A percentile compares a stretch with the other conserved stretches of the same genome.
Evolutionary conservation across 495 filamentous ascomycete species (phyloP).

Genomic region (Stereocaulon alpinum): DNA sequence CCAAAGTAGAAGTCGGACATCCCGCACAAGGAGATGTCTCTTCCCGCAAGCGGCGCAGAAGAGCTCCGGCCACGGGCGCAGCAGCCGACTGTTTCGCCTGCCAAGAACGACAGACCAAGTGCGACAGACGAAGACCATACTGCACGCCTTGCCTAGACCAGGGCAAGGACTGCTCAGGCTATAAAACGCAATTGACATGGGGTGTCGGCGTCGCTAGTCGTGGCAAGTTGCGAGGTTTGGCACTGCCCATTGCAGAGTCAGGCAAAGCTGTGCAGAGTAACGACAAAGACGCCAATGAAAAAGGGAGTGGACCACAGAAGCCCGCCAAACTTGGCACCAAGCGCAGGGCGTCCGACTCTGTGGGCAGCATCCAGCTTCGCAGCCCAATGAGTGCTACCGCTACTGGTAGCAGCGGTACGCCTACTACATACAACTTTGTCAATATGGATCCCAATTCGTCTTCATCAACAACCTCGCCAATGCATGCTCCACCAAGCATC

Average conservation of each 20-base stretch:
- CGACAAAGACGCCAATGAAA: conserved; percentile 24
- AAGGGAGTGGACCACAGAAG: conserved; percentile 9
- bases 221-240: conserved; percentile 84
- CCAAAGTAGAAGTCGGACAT: conserved; percentile 10
- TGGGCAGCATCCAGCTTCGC: conserved; percentile 9
- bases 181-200: conserved; percentile 97
- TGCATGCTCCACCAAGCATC: conserved; percentile 21
- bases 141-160: conserved; percentile 89
- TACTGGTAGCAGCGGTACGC: conserved; percentile 22
- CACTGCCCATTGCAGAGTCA: conserved; percentile 70
- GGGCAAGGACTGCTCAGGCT: conserved; percentile 89
- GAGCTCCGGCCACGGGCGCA: conserved; percentile 81
- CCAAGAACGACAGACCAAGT: conserved; percentile 67
- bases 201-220: conserved; percentile 93
- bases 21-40: conserved; percentile 19
- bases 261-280: conserved; percentile 34
- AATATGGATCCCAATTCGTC: conserved; percentile 36
- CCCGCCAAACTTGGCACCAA: conserved; percentile 16
- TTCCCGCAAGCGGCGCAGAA: conserved; percentile 71
- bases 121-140: conserved; percentile 87
- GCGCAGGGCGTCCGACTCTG: conserved; percentile 19
- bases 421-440: conserved; percentile 38
- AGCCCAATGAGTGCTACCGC: conserved; percentile 18
- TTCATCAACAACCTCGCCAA: conserved; percentile 27
- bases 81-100: conserved; percentile 95